phyloP scores from a whole-genome alignment of 257 asterid genomes.

The Rehmannia glutinosa region DNA sequence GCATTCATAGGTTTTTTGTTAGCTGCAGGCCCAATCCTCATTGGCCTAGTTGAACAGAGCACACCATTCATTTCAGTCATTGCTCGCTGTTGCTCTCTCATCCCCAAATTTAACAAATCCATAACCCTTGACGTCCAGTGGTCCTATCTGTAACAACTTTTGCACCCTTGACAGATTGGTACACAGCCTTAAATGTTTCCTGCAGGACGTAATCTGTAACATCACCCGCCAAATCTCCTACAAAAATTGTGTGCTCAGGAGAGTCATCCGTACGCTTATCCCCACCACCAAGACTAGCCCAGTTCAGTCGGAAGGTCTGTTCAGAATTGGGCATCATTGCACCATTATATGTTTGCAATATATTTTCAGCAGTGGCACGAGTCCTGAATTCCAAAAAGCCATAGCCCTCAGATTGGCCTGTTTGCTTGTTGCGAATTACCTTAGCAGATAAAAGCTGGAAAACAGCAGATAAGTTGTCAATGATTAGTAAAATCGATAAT shows the following conservation, averaged over 20 bases:
- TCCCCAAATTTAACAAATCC: slow-evolving; percentile 84
- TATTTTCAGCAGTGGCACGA: slow-evolving; percentile 62
- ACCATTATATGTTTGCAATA: slow-evolving; percentile 63
- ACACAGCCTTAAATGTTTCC: slow-evolving; percentile 62
- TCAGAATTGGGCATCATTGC: slow-evolving; percentile 65
- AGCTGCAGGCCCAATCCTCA: slow-evolving; percentile 90
- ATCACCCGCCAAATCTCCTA: slow-evolving; percentile 90
- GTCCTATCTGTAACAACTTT: slow-evolving; percentile 75
- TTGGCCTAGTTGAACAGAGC: slow-evolving; percentile 74
- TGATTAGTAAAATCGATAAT: neutral
- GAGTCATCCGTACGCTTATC: slow-evolving; percentile 69
- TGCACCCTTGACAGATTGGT: slow-evolving; percentile 75
- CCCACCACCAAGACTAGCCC: slow-evolving; percentile 85
- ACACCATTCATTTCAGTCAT: slow-evolving; percentile 88
- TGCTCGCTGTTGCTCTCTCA: slow-evolving; percentile 77
- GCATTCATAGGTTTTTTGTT: slow-evolving; percentile 59
- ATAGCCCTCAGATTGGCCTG: slow-evolving; percentile 75
- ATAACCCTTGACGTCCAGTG: slow-evolving; percentile 88
- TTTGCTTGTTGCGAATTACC: slow-evolving; percentile 69
- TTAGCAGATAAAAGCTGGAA: slow-evolving; percentile 64
- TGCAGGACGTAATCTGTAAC: slow-evolving; percentile 66
- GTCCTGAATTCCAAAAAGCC: slow-evolving; percentile 80
- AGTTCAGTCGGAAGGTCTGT: slow-evolving; percentile 62
- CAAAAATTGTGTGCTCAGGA: slow-evolving; percentile 75
- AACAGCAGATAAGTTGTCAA: neutral